Evolutionary conservation across 2,329 filamentous ascomycete genomes (phyloP), one percentile per base, ranked within the genome.

Genomic region (Akanthomyces uredinophilus): DNA sequence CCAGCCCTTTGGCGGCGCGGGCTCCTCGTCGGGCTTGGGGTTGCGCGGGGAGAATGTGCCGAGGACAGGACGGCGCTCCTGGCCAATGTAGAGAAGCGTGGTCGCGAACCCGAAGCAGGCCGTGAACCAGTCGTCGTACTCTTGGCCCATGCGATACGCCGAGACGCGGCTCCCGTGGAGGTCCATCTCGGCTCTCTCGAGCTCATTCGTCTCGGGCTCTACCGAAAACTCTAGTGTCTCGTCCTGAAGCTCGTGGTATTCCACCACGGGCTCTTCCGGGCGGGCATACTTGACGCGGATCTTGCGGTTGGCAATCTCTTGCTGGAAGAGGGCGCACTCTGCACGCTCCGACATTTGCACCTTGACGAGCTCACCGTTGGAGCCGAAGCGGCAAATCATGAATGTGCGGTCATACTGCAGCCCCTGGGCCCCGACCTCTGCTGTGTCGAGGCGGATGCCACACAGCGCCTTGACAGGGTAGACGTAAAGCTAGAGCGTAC

Each of bases 391-490:
- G 64, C 85, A 81, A 4, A 92, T 81, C 84, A 92, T 90, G 74
- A 90, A 92, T 39, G 79, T 79, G 11, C 89, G 83, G 75, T 92
- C 89, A 70, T 89, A 77, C 46, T 78, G 76, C 66, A 91, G 78
- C 16, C 89, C 88, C 65, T 85, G 81, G n/a, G 79, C 77, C 5
- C 82, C 83, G 52, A 91, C 73, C n/a, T 74, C 73, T 3, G 86
- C 80, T 0, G 75, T 72, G 5, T 77, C 63, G 37, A 91, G 75
- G 20, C 79, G 72, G 60, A 88, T 82, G 56, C 83, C 84, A 41
- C 86, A 83, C n/a, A 91, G 80, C 8, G 82, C 87, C 71, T 92
- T 92, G 75, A 92, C 87, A 47, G 89, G 88, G 71, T 92, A 91
- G 53, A 89, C 80, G 73, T 87, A 90, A 41, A 92, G 79, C 73